These are phyloP conservation scores for Talaromyces sp. DNA, from an alignment of 2,329 filamentous ascomycete species.

Conservation along the genomic window DNA sequence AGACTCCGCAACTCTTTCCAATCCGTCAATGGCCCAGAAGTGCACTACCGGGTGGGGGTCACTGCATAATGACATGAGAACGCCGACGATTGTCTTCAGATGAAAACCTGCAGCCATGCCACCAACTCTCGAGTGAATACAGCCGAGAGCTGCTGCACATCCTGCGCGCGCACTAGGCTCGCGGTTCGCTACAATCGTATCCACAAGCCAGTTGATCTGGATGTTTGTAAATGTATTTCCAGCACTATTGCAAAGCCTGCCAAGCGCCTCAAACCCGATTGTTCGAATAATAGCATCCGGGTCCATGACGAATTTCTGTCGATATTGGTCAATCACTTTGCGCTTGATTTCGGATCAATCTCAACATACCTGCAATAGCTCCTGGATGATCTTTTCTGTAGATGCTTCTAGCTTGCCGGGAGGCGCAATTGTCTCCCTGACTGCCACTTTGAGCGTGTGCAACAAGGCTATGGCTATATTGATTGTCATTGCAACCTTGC, in stretches of 20 bases:
- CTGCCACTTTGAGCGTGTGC: conserved; percentile 75
- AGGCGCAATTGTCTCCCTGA: conserved; percentile 70
- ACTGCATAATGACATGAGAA: conserved; percentile 95
- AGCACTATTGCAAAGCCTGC: conserved; percentile 76
- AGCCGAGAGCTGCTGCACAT: conserved; percentile 87
- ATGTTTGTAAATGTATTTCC: conserved; percentile 85
- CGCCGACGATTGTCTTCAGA: conserved; percentile 93
- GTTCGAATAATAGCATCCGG: conserved; percentile 81
- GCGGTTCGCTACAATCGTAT: conserved; percentile 89
- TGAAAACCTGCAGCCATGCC: conserved; percentile 97
- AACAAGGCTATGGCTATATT: conserved; percentile 82
- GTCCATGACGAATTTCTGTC: conserved; percentile 68
- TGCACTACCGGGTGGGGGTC: conserved; percentile 94
- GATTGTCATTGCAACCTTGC: conserved; percentile 84
- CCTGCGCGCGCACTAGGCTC: conserved; percentile 91
- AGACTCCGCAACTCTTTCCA: conserved; percentile 82
- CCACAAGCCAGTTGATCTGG: conserved; percentile 86
- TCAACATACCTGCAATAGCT: conserved; percentile 65
- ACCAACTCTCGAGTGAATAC: conserved; percentile 90
- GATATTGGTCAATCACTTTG: conserved; percentile 3
- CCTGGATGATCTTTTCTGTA: conserved; percentile 68
- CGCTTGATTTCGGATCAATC: neutral
- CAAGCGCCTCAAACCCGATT: conserved; percentile 79
- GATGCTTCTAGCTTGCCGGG: conserved; percentile 69
- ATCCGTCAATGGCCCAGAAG: conserved; percentile 89